Evolutionary conservation across 2,329 filamentous ascomycete species (phyloP), one percentile per base, ranked within the genome.

Genomic region (Aspergillus novofumigatus): DNA sequence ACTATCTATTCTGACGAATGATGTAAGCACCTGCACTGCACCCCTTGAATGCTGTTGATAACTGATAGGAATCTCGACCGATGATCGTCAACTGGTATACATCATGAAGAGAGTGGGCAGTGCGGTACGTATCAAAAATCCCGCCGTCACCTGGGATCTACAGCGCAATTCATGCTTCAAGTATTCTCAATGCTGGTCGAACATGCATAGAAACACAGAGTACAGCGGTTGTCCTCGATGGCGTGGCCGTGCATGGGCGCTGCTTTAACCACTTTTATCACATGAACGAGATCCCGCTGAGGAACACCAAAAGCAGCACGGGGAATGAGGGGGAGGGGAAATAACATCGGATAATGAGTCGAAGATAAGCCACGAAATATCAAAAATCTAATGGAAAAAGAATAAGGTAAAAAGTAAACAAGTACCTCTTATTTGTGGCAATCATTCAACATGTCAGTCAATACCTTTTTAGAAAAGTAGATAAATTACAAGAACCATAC

Each of bases 301-400:
- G 11, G 32, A 14, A 17, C 11, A 1, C 11, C 14, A 35, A 64
- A 61, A 60, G 62, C 62, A 52, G 64, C 64, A 41, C 45, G 17
- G 7, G 26, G 53, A 64, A 65, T 51, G 64, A 64, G 62, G 64
- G 64, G 64, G 58, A 59, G 55, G 63, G 61, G 62, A 47, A 54
- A 26, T 42, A 6, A 32, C 29, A 32, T 59, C 59, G 35, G 26
- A 32, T 59, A 57, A 54, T 61, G 44, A 64, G 62, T 52, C 54
- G 6, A 4, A 9, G 21, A 32, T 25, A 49, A 55, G 49, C 42
- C 38, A 41, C 38, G 51, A 44, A 26, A 35, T 38, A 57, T 52
- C 35, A 51, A 41, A 45, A 53, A 11, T 47, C 21, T 35, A 26
- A 49, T 49, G 21, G 53, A 52, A 54, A 23, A 35, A 38, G n/a